phyloP scores from a whole-genome alignment of 176 grass and related monocot species.

The Bolboschoenus planiculmis region DNA sequence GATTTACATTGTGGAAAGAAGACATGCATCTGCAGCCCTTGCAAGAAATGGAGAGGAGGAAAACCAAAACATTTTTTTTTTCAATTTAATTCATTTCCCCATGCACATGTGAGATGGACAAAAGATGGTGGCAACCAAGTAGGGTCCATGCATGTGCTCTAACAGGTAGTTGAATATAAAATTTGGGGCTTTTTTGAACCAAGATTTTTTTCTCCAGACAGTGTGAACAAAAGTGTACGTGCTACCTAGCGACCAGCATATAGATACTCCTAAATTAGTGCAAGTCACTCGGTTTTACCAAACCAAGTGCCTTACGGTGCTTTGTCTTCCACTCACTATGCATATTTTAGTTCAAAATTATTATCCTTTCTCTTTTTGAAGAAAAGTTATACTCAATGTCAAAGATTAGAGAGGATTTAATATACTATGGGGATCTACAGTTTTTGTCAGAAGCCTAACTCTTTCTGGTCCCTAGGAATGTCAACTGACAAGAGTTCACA shows the following conservation, averaged over 20 bases:
- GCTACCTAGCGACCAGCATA: not conserved
- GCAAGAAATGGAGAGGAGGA: not conserved
- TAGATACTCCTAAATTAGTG: not conserved
- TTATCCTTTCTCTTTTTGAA: not conserved
- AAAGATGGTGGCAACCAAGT: constrained; percentile 19
- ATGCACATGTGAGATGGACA: constrained; percentile 11
- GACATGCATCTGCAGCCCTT: not conserved
- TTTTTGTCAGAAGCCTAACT: not conserved
- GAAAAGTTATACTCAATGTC: not conserved
- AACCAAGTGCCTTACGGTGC: not conserved
- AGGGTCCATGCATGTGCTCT: constrained; percentile 21
- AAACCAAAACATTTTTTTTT: not conserved
- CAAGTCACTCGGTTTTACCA: not conserved
- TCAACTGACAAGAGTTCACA: not conserved
- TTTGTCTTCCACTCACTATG: constrained; percentile 13
- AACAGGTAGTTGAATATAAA: not conserved
- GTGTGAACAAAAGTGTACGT: constrained; percentile 5
- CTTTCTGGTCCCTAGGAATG: not conserved
- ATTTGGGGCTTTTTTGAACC: not conserved
- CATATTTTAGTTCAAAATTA: not conserved
- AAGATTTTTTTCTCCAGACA: constrained; percentile 15
- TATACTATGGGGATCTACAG: not conserved
- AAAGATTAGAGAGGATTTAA: not conserved
- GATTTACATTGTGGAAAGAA: not conserved
- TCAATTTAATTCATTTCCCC: not conserved